Evolutionary conservation across 441 rosid genomes (phyloP), one percentile per base, ranked within the genome.

Genomic region (Euphorbia schlechtendalii): DNA sequence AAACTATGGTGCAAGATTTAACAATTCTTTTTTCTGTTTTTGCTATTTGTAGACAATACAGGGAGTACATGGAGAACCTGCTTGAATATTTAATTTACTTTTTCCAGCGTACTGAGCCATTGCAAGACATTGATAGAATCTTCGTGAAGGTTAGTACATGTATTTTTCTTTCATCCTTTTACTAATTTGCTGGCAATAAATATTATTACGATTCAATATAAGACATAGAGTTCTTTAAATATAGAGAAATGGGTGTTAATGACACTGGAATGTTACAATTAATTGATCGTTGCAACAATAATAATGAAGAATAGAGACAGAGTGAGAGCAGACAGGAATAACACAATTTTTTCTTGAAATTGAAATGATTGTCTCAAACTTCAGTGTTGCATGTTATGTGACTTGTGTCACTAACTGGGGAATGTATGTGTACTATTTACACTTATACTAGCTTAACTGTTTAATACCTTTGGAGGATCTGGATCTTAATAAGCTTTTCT

Each of bases 71-170:
- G 84, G 88, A 82, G 77, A 87, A 88, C 66, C 75, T 92, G 63
- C 79, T 95, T 18, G 96, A 82, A 80, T 87, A 92, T 82, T 80
- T 95, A 58, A 71, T 84, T 54, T 71, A 80, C 77, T 87, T 86
- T 75, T 95, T 90, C 66, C 87, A 90, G 73, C 83, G 98, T 69
- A 88, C 96, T 7, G 96, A 92, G 76, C 99, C 99, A 8, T 71
- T 92, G 82, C 96, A 88, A 84, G 99, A 95, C 81, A 83, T 95
- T 77, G 96, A 83, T 75, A 85, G 90, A 74, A 88, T 90, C 63
- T 82, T 92, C 62, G 76, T 88, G 34, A 89, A 83, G 98, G 99
- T 90, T 66, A 58, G 61, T 56, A 71, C 27, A n/a, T 49, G 45
- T 58, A 51, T 15, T 65, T 32, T 21, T 32, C 2, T 56, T 12